Evolutionary conservation across 495 filamentous ascomycete genomes (phyloP).

Genomic region (Lepraria neglecta): DNA sequence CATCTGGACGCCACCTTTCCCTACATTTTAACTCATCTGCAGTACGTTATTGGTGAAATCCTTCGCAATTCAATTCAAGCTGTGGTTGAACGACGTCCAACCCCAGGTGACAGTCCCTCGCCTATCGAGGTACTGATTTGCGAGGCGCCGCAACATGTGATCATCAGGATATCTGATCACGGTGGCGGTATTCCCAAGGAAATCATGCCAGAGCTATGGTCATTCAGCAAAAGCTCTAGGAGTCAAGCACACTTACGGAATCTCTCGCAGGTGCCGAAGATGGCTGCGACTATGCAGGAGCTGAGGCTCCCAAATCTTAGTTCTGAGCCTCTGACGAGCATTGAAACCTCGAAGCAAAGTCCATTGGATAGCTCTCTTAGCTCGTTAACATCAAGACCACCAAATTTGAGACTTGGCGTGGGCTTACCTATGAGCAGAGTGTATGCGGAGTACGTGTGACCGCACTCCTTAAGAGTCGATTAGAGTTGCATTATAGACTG

Average conservation of each 20-base stretch:
- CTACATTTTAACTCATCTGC: conserved; percentile 90
- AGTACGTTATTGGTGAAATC: conserved; percentile 95
- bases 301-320: conserved; percentile 36
- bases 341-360: conserved; percentile 34
- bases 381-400: conserved; percentile 70
- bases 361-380: conserved; percentile 59
- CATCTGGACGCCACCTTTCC: conserved; percentile 88
- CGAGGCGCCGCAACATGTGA: conserved; percentile 91
- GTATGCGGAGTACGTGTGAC: conserved; percentile 62
- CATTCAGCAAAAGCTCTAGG: conserved; percentile 84
- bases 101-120: conserved; percentile 47
- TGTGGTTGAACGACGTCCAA: conserved; percentile 62
- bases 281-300: conserved; percentile 95
- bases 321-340: conserved; percentile 31
- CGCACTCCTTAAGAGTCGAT: not conserved
- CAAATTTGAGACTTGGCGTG: conserved; percentile 86
- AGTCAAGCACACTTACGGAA: conserved; percentile 69
- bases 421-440: conserved; percentile 89
- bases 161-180: conserved; percentile 90
- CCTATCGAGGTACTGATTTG: conserved; percentile 92
- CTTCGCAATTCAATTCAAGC: conserved; percentile 93
- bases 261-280: conserved; percentile 76
- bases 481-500: not conserved
- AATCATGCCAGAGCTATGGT: conserved; percentile 87
- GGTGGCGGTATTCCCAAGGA: conserved; percentile 86